Base-by-base conservation (phyloP, 345 rosid genomes). In the Pseudoturritis turrita region DNA sequence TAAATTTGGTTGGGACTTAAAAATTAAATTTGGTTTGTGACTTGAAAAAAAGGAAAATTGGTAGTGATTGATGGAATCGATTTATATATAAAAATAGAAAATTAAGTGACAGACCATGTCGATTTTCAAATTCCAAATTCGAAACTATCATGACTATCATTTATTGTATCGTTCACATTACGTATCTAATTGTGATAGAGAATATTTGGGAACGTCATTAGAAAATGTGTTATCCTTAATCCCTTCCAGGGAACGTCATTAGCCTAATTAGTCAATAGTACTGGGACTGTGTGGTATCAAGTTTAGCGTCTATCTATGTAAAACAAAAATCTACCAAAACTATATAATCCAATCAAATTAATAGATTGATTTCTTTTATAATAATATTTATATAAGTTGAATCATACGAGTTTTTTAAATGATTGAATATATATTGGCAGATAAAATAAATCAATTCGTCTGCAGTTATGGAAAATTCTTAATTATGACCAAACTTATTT, bases 1-100 rank as follows among this genome's bases (percentile, higher is more conserved):
- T 68, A 68, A 68, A 43, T 61, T 53, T 75, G 74, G 71, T 54
- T 54, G 70, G 0, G 70, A 72, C 36, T 62, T 72, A 41, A 44
- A 35, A 37, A 19, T n/a, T n/a, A n/a, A n/a, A n/a, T n/a, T n/a
- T n/a, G n/a, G n/a, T n/a, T n/a, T n/a, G n/a, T n/a, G n/a, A n/a
- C n/a, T n/a, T n/a, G n/a, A 45, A 33, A 19, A 64, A 33, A 40
- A 22, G 26, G 9, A 14, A 21, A 40, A 26, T 51, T 28, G 12
- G 53, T 29, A 37, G 68, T 71, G 61, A 66, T 55, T 46, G 25
- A 73, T 36, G 65, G 43, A 25, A 17, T 44, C 19, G 14, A 55
- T 64, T 55, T 31, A 28, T 57, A 65, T 55, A 2, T 33, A 12
- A 19, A 40, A 66, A 21, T 28, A 7, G 18, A 28, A 74, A 43